Base-by-base conservation (phyloP, 176 grass and related monocot genomes). In the Chloris gayana region DNA sequence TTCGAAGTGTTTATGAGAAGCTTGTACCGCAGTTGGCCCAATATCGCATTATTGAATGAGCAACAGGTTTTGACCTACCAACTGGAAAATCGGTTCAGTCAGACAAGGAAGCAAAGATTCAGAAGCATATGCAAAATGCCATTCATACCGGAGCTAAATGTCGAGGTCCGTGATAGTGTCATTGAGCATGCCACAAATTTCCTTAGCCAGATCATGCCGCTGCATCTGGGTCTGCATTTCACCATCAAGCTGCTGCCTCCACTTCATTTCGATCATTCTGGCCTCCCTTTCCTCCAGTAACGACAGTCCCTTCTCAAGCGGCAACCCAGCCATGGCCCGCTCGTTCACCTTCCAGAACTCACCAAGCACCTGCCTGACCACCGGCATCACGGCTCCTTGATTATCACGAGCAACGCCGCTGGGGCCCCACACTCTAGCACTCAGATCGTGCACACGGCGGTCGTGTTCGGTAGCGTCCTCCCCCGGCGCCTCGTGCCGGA, bases 181-280 rank as follows among this genome's bases (percentile, higher is more conserved):
- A 60, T 63, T 80, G 60, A 94, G 81, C 86, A 94, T 54, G 39
- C 19, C 69, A 32, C 88, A 91, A 37, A 91, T 86, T 74, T 91
- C 92, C 86, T 88, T 94, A 26, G 81, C 84, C 45, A 91, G 58
- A 67, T 91, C 92, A 30, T 91, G 89, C 25, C 77, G 66, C 9
- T 61, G 58, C 58, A 61, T 29, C 58, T 29, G 22, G 2, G 54
- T 58, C 9, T 25, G 22, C 54, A 58, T 24, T 9, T 58, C 58
- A 27, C 25, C 58, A 61, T 61, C 24, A 27, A 61, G 58, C 58
- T 29, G 25, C 25, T 29, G 58, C 58, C 24, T 61, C 58, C 58
- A 61, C 58, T 61, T 61, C 25, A 25, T 61, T 61, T 61, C 25
- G 3, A 61, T 58, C 54, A 27, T 10, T 13, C 10, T 61, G 25